Evolutionary conservation across 768 basidiomycete genomes (phyloP).

Genomic region (Nevesoporus exiguus): DNA sequence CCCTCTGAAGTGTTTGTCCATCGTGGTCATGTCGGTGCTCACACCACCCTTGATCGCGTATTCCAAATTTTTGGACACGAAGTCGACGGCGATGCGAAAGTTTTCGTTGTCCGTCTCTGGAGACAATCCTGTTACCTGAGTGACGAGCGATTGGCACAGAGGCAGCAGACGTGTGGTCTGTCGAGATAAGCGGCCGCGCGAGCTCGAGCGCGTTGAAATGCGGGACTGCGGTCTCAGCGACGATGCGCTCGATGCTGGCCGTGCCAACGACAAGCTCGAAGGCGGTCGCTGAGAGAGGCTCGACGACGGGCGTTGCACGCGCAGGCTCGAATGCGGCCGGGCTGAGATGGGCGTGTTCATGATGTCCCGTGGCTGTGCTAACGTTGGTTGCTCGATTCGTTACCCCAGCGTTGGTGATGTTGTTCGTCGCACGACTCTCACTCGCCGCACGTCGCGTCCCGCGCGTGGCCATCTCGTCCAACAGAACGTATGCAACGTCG

Average conservation of each 20-base stretch:
- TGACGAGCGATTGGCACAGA: conserved; percentile 51
- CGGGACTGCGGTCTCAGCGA: conserved; percentile 35
- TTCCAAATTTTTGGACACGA: conserved; percentile 58
- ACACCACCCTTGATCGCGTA: conserved; percentile 53
- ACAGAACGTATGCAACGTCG: conserved; percentile 19
- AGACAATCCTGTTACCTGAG: conserved; percentile 50
- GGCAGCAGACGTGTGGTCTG: conserved; percentile 52
- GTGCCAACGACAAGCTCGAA: conserved; percentile 46
- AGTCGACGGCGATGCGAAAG: conserved; percentile 50
- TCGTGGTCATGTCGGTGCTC: conserved; percentile 50
- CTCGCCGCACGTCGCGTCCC: conserved; percentile 9
- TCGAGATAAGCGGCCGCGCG: conserved; percentile 48
- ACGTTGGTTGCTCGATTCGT: too few relatives aligned
- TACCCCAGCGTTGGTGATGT: too few relatives aligned
- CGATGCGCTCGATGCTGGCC: conserved; percentile 43
- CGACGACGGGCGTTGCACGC: conserved; percentile 29
- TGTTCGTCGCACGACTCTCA: conserved; percentile 3
- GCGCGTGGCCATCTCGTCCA: neutral
- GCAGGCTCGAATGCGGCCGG: conserved; percentile 23
- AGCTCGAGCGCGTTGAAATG: conserved; percentile 37
- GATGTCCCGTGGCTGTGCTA: neutral
- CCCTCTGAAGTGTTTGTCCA: conserved; percentile 57
- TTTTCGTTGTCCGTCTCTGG: conserved; percentile 42
- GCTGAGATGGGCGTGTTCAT: conserved; percentile 25
- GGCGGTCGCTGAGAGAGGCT: conserved; percentile 40